Conservation (phyloP, 208 protist genomes). For the Novymonas esmeraldas region DNA sequence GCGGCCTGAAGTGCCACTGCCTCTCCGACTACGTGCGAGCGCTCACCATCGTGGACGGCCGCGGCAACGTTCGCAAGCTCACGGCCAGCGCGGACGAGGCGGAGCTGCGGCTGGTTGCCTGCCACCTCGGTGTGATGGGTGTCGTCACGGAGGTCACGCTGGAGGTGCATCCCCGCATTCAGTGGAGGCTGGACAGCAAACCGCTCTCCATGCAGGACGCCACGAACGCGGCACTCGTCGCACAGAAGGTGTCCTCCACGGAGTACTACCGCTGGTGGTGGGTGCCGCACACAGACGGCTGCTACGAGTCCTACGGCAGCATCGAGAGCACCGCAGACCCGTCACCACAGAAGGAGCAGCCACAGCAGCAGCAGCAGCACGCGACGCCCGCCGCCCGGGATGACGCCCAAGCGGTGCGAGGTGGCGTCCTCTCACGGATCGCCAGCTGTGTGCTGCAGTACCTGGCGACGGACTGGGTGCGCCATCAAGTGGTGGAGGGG, state of each 20-base stretch:
- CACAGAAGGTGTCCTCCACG: slow-evolving; percentile 27
- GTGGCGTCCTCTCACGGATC: neutral
- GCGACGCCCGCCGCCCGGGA: neutral
- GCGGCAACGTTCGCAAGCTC: slow-evolving; percentile 31
- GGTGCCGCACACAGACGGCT: slow-evolving; percentile 76
- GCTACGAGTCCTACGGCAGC: slow-evolving; percentile 68
- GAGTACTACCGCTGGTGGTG: slow-evolving; percentile 85
- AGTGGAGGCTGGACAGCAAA: slow-evolving; percentile 53
- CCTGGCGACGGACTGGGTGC: slow-evolving; percentile 47
- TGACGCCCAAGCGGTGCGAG: neutral
- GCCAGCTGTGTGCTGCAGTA: slow-evolving; percentile 9
- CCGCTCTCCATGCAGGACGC: slow-evolving; percentile 49
- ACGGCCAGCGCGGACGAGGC: slow-evolving; percentile 12
- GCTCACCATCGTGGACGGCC: slow-evolving; percentile 57
- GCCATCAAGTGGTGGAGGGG: slow-evolving; percentile 59
- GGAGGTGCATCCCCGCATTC: slow-evolving; percentile 42
- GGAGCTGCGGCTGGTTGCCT: slow-evolving; percentile 52
- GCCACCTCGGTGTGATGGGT: slow-evolving; percentile 69
- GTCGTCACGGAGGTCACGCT: slow-evolving; percentile 69
- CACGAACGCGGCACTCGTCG: slow-evolving; percentile 33
- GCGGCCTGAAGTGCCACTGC: slow-evolving; percentile 42
- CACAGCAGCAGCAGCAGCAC: too few species aligned
- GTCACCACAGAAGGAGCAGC: too few species aligned
- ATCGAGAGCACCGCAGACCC: slow-evolving; percentile 14
- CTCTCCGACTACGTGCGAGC: slow-evolving; percentile 59